A percentile compares a stretch with the other conserved stretches of the same genome.
Evolutionary conservation across 2,329 filamentous ascomycete species (phyloP).

Genomic region (Colletotrichum ledebouriae): DNA sequence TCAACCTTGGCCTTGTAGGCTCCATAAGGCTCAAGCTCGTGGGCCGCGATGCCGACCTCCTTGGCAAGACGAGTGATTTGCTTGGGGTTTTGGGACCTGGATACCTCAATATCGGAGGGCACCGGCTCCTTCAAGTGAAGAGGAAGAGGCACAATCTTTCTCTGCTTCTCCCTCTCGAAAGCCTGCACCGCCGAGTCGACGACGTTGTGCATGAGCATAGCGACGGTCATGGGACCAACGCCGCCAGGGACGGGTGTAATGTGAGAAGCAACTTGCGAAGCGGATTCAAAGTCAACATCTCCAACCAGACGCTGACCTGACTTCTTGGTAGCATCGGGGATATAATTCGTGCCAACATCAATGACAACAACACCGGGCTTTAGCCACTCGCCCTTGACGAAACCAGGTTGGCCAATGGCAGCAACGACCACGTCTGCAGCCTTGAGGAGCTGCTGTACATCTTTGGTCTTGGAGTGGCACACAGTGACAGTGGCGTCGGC

Average conservation of each 20-base stretch:
- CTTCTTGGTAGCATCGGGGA: conserved; percentile 90
- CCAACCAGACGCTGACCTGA: conserved; percentile 93
- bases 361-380: conserved; percentile 97
- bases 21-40: conserved; percentile 95
- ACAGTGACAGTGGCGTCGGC: conserved; percentile 97
- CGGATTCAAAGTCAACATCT: conserved; percentile 92
- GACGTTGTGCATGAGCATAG: conserved; percentile 97
- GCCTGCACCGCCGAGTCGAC: conserved; percentile 86
- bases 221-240: conserved; percentile 98
- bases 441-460: conserved; percentile 81
- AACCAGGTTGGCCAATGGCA: conserved; percentile 88
- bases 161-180: conserved; percentile 85
- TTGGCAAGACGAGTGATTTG: conserved; percentile 85
- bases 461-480: conserved; percentile 89
- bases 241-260: conserved; percentile 98
- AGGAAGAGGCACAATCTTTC: conserved; percentile 85
- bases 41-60: conserved; percentile 88
- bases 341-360: conserved; percentile 97
- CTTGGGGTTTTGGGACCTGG: conserved; percentile 91
- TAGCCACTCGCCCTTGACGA: conserved; percentile 95
- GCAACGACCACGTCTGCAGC: conserved; percentile 90
- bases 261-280: conserved; percentile 85
- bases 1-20: conserved; percentile 97
- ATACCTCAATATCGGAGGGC: conserved; percentile 96
- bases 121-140: conserved; percentile 84